Base-by-base conservation (phyloP, 1,284 basidiomycete species). In the Rhodotorula sp. region DNA sequence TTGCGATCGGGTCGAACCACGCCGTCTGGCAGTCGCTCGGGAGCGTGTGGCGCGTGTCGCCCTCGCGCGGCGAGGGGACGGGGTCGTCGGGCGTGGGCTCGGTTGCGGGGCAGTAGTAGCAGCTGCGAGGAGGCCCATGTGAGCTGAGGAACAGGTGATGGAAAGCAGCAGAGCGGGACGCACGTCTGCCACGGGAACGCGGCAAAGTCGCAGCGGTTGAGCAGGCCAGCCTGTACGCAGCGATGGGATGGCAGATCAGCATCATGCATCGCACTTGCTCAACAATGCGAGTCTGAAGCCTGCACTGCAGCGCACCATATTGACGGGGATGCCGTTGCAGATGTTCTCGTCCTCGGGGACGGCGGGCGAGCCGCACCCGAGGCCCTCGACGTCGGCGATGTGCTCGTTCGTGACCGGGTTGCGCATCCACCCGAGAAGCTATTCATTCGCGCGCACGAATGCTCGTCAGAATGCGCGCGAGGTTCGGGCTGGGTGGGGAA, bases 101-200 rank as follows among this genome's bases (percentile, higher is more conserved):
- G 3, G 80, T 80, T n/a, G 80, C 74, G 0, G 90, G 90, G 80
- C 90, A 91, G 56, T 89, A 90, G 78, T 91, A 91, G 80, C 90
- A 91, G 14, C 77, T 79, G 19, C 69, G 64, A 7, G 8, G 8
- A 25, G 17, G 7, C 25, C 34, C 34, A 5, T 34, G 46, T 1
- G 46, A 34, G 49, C n/a, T 49, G 14, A 17, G 21, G 19, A 12
- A 25, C 7, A 4, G 53, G 27, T 49, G 65, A 23, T 4, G 25
- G 34, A 1, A 27, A n/a, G 10, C n/a, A 45, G 5, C n/a, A 34
- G 12, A 7, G 3, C 23, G 27, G 10, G n/a, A 16, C 44, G n/a
- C n/a, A 68, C 60, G 89, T 90, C 76, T 83, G 88, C 84, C 90
- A 91, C 8, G 90, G 89, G 83, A 89, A 91, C 78, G 90, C 89